Percentiles rank a stretch among this genome's conserved stretches.
phyloP scores from a whole-genome alignment of 257 asterid genomes.

The Knoxia roxburghii region DNA sequence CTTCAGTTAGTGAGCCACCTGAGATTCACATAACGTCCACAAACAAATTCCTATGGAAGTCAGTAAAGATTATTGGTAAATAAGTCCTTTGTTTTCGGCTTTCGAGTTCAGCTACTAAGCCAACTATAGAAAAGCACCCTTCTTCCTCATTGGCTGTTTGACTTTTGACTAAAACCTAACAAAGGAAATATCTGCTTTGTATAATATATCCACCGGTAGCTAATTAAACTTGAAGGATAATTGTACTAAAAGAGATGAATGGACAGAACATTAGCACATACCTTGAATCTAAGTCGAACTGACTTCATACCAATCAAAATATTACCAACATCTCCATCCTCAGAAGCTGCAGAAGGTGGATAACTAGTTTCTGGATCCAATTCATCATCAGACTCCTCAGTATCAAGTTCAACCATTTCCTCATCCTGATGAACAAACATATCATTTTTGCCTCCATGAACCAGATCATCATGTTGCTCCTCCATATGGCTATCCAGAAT shows the following conservation, averaged over 20 bases:
- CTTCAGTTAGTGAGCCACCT: too few relatives aligned
- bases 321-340: conserved; percentile 45
- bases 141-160: not conserved
- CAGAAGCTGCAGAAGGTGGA: conserved; percentile 26
- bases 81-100: not conserved
- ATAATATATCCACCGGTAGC: not conserved
- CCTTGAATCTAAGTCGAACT: conserved; percentile 65
- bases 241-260: not conserved
- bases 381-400: conserved; percentile 59
- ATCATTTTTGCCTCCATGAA: conserved; percentile 45
- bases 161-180: not conserved
- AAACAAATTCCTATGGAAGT: too few relatives aligned
- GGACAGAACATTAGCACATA: conserved; percentile 14
- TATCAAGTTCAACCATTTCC: conserved; percentile 56
- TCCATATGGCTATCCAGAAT: conserved; percentile 35
- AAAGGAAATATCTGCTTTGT: not conserved
- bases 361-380: conserved; percentile 42
- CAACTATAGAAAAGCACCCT: not conserved
- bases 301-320: conserved; percentile 61
- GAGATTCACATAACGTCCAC: too few relatives aligned
- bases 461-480: conserved; percentile 40
- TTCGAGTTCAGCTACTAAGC: not conserved
- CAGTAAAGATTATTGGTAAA: too few relatives aligned
- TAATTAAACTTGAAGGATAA: not conserved
- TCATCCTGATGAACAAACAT: conserved; percentile 40